Evolutionary conservation across 345 rosid genomes (phyloP), one percentile per base, ranked within the genome.

Genomic region (Euphorbia pulcherrima): DNA sequence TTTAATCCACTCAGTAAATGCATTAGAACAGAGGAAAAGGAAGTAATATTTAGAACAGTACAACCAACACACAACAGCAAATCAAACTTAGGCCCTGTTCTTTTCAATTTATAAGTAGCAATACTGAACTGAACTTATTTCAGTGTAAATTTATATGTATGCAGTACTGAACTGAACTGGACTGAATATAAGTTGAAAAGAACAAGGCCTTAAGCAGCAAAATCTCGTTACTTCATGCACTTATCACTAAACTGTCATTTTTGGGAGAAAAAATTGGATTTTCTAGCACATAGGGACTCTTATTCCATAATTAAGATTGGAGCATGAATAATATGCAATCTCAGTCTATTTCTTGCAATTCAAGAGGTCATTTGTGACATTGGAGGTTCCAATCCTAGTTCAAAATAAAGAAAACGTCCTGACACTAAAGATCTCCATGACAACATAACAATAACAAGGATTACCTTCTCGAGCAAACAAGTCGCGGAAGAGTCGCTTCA

Each of bases 401-500:
- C 44, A 55, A 12, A 55, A 55, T 12, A 55, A 17, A 23, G 17
- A 26, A 24, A 55, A 1, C 17, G 10, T 24, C 11, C 59, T 26
- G 13, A 17, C 16, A 24, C 59, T 7, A 55, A 55, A 13, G 5
- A 12, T 55, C 59, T 8, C 59, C 30, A 2, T 26, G 14, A 13
- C 3, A 55, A 11, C 33, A 55, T 12, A 27, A 26, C 18, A 55
- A 55, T 26, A 28, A 26, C 35, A 55, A 0, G 2, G 33, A 26
- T 21, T 5, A 91, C 97, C 94, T 87, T 92, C 90, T 23, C 89
- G 92, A 53, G 77, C 48, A 80, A 92, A 86, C 80, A 89, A 77
- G 70, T 86, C 96, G 54, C 87, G 89, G 68, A 92, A 92, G 17
- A 89, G 83, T 54, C 92, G 84, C 84, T 76, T 92, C 79, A 92